phyloP scores from a whole-genome alignment of 805 yeast genomes.

The Ogataea degrootiae region DNA sequence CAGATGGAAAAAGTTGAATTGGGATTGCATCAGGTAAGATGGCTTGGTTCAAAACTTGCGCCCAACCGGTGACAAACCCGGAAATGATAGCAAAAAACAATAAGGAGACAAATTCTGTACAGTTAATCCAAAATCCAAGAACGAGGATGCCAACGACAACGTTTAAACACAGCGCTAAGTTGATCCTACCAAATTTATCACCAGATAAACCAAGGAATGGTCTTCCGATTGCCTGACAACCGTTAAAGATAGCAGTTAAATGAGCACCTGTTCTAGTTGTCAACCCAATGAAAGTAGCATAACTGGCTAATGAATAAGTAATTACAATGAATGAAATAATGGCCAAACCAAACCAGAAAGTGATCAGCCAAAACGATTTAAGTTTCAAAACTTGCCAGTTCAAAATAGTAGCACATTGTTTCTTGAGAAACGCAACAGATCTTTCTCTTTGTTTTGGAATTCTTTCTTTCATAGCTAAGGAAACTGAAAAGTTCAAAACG shows the following conservation, averaged over 20 bases:
- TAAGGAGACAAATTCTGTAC: slow-evolving; percentile 29
- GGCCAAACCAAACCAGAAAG: slow-evolving; percentile 30
- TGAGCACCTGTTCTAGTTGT: slow-evolving; percentile 38
- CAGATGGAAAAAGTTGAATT: slow-evolving; percentile 25
- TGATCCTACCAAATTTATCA: slow-evolving; percentile 43
- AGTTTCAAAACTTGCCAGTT: slow-evolving; percentile 12
- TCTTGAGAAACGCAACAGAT: slow-evolving; percentile 5
- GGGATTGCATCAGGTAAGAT: slow-evolving; percentile 27
- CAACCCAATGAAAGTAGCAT: slow-evolving; percentile 44
- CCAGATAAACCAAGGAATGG: slow-evolving; percentile 42
- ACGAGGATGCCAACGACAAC: slow-evolving; percentile 30
- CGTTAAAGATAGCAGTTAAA: slow-evolving; percentile 41
- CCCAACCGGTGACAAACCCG: slow-evolving; percentile 45
- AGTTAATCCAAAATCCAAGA: slow-evolving; percentile 42
- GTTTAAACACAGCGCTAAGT: slow-evolving; percentile 35
- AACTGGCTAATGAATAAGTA: slow-evolving; percentile 44
- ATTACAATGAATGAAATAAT: slow-evolving; percentile 39
- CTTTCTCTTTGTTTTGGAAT: slow-evolving; percentile 16
- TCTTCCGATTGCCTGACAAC: slow-evolving; percentile 45
- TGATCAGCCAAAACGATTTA: slow-evolving; percentile 15
- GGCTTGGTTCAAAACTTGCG: slow-evolving; percentile 27
- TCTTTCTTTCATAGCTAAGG: slow-evolving; percentile 42
- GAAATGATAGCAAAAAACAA: slow-evolving; percentile 33
- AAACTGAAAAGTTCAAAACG: slow-evolving; percentile 34
- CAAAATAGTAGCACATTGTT: slow-evolving; percentile 9